phyloP scores from a whole-genome alignment of 352 stramenopile genomes.

The Bremia lactucae region DNA sequence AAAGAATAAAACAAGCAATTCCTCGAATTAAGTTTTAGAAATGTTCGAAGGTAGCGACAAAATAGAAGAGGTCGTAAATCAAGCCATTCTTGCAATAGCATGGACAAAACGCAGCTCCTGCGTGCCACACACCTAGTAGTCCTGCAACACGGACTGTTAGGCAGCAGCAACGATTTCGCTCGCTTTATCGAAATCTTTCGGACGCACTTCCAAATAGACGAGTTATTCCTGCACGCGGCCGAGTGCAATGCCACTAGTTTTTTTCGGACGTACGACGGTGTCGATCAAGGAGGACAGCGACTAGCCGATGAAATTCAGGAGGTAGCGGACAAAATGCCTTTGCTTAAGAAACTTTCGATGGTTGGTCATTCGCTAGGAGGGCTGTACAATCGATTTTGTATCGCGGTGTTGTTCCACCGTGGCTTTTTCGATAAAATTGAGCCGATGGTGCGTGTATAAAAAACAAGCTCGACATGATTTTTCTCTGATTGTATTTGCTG shows the following conservation, averaged over 20 bases:
- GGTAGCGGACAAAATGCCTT: slow-evolving; percentile 44
- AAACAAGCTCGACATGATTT: too few relatives aligned
- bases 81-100: not conserved
- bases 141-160: slow-evolving; percentile 59
- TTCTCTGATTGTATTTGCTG: too few relatives aligned
- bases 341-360: slow-evolving; percentile 57
- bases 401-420: slow-evolving; percentile 47
- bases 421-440: slow-evolving; percentile 63
- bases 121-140: slow-evolving; percentile 51
- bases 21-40: too few relatives aligned
- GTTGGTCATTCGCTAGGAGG: slow-evolving; percentile 71
- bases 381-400: slow-evolving; percentile 70
- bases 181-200: slow-evolving; percentile 44
- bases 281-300: slow-evolving; percentile 51
- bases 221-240: slow-evolving; percentile 38
- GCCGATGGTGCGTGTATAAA: slow-evolving; percentile 44
- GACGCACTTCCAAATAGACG: slow-evolving; percentile 30
- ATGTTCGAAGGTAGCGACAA: too few relatives aligned
- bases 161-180: slow-evolving; percentile 50
- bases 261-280: slow-evolving; percentile 72
- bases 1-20: too few relatives aligned
- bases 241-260: slow-evolving; percentile 43
- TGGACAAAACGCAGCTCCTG: slow-evolving; percentile 6
- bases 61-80: too few relatives aligned
- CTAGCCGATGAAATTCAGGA: slow-evolving; percentile 58